Evolutionary conservation across 192 early-diverging fungal genomes (phyloP).

Genomic region (Coemansia sp.): DNA sequence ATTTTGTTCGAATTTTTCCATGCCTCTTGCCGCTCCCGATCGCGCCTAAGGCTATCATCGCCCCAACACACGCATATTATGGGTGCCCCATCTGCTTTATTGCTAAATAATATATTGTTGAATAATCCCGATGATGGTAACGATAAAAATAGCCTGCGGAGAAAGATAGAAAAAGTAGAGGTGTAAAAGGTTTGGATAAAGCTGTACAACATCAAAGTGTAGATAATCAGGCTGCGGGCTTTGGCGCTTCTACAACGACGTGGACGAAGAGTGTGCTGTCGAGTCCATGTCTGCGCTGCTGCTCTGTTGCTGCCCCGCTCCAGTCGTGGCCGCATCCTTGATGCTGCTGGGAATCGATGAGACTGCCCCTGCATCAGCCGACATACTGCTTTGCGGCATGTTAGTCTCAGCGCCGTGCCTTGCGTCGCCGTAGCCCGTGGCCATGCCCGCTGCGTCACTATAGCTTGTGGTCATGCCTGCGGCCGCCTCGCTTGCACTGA

Average conservation of each 20-base stretch:
- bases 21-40: background rate
- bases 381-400: background rate
- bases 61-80: background rate
- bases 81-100: background rate
- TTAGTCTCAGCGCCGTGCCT: background rate
- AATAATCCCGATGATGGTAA: too few species aligned
- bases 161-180: conserved; percentile 1
- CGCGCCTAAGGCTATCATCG: background rate
- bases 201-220: conserved; percentile 27
- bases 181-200: conserved; percentile 2
- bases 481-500: background rate
- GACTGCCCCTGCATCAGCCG: conserved; percentile 9
- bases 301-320: conserved; percentile 5
- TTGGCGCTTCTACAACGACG: conserved; percentile 9
- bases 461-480: background rate
- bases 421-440: conserved; percentile 1
- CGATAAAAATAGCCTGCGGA: background rate
- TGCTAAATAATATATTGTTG: background rate
- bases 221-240: background rate
- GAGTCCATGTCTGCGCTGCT: conserved; percentile 19
- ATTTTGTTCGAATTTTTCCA: conserved; percentile 38
- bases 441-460: background rate
- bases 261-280: conserved; percentile 17
- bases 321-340: background rate
- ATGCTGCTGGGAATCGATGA: conserved; percentile 26